phyloP scores from a whole-genome alignment of 75 land plant species.

The Picea glauca region DNA sequence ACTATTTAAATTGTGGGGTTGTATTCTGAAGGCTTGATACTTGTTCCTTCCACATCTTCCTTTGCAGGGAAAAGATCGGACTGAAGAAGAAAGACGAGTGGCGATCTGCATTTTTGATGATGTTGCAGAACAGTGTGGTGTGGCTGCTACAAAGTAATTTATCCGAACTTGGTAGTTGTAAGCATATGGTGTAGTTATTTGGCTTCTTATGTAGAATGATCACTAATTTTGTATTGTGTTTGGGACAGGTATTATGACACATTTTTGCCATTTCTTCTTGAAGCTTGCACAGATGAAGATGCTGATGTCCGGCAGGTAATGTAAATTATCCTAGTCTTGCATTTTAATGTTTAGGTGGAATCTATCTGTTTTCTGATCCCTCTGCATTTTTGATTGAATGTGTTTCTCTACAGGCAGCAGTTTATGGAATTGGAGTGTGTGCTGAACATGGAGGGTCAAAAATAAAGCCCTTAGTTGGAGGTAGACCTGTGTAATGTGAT shows the following conservation, averaged over 20 bases:
- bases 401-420: conserved; percentile 35
- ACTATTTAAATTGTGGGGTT: background rate
- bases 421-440: conserved; percentile 59
- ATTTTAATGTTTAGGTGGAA: conserved; percentile 5
- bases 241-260: conserved; percentile 40
- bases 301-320: conserved; percentile 51
- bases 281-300: conserved; percentile 41
- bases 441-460: conserved; percentile 49
- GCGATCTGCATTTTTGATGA: conserved; percentile 65
- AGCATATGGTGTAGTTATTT: background rate
- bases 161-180: background rate
- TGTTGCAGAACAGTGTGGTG: conserved; percentile 53
- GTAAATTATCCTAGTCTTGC: conserved; percentile 6
- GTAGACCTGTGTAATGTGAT: conserved; percentile 12
- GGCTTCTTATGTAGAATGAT: background rate
- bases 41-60: background rate
- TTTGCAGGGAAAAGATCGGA: conserved; percentile 33
- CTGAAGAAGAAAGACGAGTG: conserved; percentile 41
- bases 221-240: background rate
- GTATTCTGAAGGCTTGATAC: background rate
- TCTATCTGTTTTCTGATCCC: background rate
- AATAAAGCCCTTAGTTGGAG: conserved; percentile 41
- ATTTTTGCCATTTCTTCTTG: conserved; percentile 42
- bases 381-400: background rate
- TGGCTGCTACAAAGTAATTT: conserved; percentile 36